Evolutionary conservation across 2,329 filamentous ascomycete genomes (phyloP).

Genomic region (Coniochaeta sp.): DNA sequence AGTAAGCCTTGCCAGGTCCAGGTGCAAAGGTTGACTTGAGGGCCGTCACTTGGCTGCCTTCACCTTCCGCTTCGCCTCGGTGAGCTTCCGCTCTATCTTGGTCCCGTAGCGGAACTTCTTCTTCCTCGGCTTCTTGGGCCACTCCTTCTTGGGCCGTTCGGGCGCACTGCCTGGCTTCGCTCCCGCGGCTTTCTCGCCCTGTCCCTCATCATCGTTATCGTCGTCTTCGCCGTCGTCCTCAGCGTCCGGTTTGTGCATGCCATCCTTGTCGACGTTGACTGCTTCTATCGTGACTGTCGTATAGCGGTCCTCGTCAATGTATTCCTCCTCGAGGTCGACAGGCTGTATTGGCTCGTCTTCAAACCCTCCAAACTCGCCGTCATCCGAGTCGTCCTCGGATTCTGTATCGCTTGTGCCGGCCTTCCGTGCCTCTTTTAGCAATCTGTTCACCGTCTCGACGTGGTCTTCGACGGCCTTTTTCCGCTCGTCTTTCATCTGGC

Average conservation of each 20-base stretch:
- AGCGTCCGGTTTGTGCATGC: conserved; percentile 51
- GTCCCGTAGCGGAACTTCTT: conserved; percentile 90
- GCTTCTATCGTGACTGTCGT: conserved; percentile 92
- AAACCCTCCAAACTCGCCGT: conserved; percentile 39
- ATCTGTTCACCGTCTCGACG: conserved; percentile 65
- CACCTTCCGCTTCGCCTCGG: conserved; percentile 62
- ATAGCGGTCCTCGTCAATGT: conserved; percentile 92
- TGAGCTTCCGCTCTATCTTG: conserved; percentile 74
- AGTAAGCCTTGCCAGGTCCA: conserved; percentile 14
- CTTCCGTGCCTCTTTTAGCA: conserved; percentile 56
- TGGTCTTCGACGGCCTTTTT: conserved; percentile 77
- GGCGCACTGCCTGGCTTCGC: conserved; percentile 15
- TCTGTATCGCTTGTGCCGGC: conserved; percentile 32
- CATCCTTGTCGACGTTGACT: conserved; percentile 71
- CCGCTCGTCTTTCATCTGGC: conserved; percentile 74
- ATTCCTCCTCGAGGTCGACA: conserved; percentile 82
- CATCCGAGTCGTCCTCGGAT: conserved; percentile 50
- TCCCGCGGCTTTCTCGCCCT: conserved; percentile 22
- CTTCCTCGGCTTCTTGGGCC: conserved; percentile 70
- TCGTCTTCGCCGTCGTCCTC: conserved; percentile 26
- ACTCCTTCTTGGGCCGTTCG: conserved; percentile 28
- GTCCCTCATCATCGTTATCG: conserved; percentile 22
- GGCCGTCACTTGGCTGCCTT: conserved; percentile 37
- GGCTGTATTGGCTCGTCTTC: conserved; percentile 41
- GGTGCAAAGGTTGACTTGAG: neutral